Evolutionary conservation across 352 stramenopile genomes (phyloP), one percentile per base, ranked within the genome.

Genomic region (Pythium dissotocum): DNA sequence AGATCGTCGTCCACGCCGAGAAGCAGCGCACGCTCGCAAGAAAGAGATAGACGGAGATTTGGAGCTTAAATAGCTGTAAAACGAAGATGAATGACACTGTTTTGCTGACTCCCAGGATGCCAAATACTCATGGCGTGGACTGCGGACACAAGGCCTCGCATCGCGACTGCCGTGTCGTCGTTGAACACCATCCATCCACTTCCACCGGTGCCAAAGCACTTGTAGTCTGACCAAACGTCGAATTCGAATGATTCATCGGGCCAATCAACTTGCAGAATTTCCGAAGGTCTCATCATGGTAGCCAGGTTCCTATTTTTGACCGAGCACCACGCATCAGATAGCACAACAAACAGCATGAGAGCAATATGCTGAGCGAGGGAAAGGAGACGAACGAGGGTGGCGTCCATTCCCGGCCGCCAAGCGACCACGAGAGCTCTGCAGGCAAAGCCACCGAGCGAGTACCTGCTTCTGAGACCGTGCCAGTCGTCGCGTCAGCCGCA

Each of bases 1-100:
- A 98, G 73, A 97, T 98, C 70, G 95, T 99, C 21, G 83, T 98
- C 8, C 92, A 97, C 65, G 96, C 95, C 10, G 97, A 99, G 80
- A 99, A 99, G 72, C 96, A 99, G 75, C 82, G 95, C 62, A 99
- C 94, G 32, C 80, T 98, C 30, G 89, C 76, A 28, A 77, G 82
- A 14, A 98, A 98, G 71, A 89, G 91, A 69, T 97, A 86, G 61
- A 62, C 38, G 38, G 28, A 30, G 28, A 30, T 30, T 30, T 30
- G 28, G 28, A 30, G 28, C 28, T 2, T 30, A 30, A 30, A 30
- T 30, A 30, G 28, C 28, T 30, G 28, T 30, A 30, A 30, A 30
- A 30, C 28, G 28, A 4, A 30, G 28, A 30, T 30, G 28, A 30
- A 30, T 30, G 28, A 30, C 28, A 30, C 28, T 30, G 28, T 30